Percentiles rank a stretch among this genome's conserved stretches.
phyloP scores from a whole-genome alignment of 1,284 basidiomycete species.

The Sporisorium reilianum region DNA sequence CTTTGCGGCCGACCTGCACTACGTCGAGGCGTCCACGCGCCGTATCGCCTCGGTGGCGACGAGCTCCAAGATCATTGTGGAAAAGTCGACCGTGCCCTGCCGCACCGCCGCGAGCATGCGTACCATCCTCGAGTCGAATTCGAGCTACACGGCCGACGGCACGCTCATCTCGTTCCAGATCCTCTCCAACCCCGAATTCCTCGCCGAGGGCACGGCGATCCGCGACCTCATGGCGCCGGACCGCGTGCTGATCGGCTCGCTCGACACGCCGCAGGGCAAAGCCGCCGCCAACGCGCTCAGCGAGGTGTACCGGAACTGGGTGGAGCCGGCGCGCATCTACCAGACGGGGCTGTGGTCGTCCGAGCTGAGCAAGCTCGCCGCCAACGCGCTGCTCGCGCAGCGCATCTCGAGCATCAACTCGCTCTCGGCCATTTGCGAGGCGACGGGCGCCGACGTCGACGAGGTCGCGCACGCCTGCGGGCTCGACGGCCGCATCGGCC shows the following conservation, averaged over 20 bases:
- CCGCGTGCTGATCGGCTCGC: constrained; percentile 95
- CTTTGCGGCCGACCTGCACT: constrained; percentile 88
- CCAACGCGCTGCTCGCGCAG: constrained; percentile 95
- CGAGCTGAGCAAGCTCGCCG: constrained; percentile 97
- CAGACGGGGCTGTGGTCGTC: constrained; percentile 98
- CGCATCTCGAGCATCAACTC: constrained; percentile 98
- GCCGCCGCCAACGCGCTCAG: constrained; percentile 82
- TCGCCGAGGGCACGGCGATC: constrained; percentile 98
- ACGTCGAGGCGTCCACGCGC: constrained; percentile 86
- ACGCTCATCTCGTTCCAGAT: constrained; percentile 94
- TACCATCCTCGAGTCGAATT: constrained; percentile 97
- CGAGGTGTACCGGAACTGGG: constrained; percentile 94
- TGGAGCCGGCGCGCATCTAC: constrained; percentile 85
- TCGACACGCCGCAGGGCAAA: constrained; percentile 86
- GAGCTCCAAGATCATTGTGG: constrained; percentile 96
- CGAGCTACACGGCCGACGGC: constrained; percentile 72
- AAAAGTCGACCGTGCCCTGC: constrained; percentile 99
- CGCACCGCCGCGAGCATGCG: constrained; percentile 99
- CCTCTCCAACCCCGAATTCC: constrained; percentile 98
- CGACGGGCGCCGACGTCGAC: constrained; percentile 98
- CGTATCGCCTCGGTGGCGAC: constrained; percentile 91
- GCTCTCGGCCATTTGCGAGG: constrained; percentile 97
- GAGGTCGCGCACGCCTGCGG: constrained; percentile 96
- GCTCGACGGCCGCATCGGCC: constrained; percentile 89
- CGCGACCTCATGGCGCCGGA: constrained; percentile 87